Conservation (phyloP, 1,284 basidiomycete genomes). For the Ceratobasidium sp. region DNA sequence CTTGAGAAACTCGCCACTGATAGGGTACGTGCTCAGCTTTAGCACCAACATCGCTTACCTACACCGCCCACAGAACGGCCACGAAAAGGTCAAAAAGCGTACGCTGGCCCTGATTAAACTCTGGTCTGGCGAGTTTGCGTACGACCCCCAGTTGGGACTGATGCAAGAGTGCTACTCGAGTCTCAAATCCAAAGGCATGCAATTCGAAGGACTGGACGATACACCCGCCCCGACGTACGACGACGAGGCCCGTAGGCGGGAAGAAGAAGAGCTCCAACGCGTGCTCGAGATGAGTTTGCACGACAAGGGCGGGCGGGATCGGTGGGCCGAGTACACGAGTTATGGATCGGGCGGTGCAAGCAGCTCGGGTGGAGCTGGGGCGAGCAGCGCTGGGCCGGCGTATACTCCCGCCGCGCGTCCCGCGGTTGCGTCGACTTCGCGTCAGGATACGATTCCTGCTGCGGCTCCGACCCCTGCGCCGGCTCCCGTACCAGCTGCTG, state of each 20-base stretch:
- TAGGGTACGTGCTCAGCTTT: conserved; percentile 61
- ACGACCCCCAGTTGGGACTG: conserved; percentile 80
- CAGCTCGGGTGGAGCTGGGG: conserved; percentile 42
- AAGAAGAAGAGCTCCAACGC: conserved; percentile 92
- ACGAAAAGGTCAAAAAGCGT: conserved; percentile 84
- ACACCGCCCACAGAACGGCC: conserved; percentile 69
- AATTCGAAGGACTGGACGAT: conserved; percentile 70
- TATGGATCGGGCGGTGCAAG: conserved; percentile 33
- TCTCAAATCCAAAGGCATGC: conserved; percentile 82
- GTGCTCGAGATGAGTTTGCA: conserved; percentile 88
- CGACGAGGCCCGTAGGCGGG: conserved; percentile 78
- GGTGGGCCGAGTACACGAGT: conserved; percentile 55
- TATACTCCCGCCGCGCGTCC: conserved; percentile 27
- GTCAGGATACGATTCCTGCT: conserved; percentile 24
- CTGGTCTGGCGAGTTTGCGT: conserved; percentile 88
- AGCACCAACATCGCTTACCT: neutral
- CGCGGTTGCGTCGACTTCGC: conserved; percentile 15
- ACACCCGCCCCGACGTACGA: conserved; percentile 71
- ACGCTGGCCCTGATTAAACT: conserved; percentile 75
- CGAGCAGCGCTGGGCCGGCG: conserved; percentile 2
- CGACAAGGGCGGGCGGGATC: conserved; percentile 78
- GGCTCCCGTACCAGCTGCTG: conserved; percentile 44
- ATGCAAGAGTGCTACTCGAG: conserved; percentile 90
- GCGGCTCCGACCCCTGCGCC: conserved; percentile 14
- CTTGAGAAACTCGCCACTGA: conserved; percentile 87